A percentile compares a stretch with the other conserved stretches of the same genome.
Evolutionary conservation across 2,329 filamentous ascomycete species (phyloP).

Genomic region (Emmonsiellopsis sp.): DNA sequence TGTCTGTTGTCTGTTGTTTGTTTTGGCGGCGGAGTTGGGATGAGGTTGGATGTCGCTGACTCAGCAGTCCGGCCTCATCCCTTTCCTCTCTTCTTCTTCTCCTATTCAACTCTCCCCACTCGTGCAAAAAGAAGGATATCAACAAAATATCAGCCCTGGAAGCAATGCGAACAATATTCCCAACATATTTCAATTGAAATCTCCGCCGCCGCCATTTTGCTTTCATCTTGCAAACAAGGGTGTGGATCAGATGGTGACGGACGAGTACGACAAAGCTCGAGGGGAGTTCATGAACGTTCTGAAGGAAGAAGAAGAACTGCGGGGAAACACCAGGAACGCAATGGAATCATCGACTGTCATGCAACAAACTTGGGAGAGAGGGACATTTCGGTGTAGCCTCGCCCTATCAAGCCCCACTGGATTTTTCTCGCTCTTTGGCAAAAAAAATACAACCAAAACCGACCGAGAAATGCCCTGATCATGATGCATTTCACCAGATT

Average conservation of each 20-base stretch:
- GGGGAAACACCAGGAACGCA: background rate
- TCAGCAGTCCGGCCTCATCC: too few species aligned
- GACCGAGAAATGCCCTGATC: conserved; percentile 6
- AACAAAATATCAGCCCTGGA: conserved; percentile 13
- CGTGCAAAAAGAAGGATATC: too few species aligned
- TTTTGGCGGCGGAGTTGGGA: too few species aligned
- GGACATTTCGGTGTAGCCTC: conserved; percentile 12
- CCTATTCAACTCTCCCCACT: too few species aligned
- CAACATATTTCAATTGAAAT: conserved; percentile 20
- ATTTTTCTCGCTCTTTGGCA: conserved; percentile 12
- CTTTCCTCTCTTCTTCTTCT: too few species aligned
- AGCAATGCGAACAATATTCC: conserved; percentile 20
- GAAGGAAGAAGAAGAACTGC: conserved; percentile 8
- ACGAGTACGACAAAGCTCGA: conserved; percentile 11
- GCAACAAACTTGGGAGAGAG: conserved; percentile 10
- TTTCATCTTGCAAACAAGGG: conserved; percentile 14
- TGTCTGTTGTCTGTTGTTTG: too few species aligned
- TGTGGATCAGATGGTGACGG: conserved; percentile 10
- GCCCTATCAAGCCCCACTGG: conserved; percentile 14
- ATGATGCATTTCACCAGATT: conserved; percentile 10
- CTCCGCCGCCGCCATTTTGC: conserved; percentile 26
- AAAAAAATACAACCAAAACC: conserved; percentile 13
- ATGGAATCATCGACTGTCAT: conserved; percentile 8
- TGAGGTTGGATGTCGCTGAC: too few species aligned
- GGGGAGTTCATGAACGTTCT: conserved; percentile 10